These are phyloP conservation scores for Nicotiana tabacum DNA, from an alignment of 257 asterid genomes.

Conservation along the genomic window DNA sequence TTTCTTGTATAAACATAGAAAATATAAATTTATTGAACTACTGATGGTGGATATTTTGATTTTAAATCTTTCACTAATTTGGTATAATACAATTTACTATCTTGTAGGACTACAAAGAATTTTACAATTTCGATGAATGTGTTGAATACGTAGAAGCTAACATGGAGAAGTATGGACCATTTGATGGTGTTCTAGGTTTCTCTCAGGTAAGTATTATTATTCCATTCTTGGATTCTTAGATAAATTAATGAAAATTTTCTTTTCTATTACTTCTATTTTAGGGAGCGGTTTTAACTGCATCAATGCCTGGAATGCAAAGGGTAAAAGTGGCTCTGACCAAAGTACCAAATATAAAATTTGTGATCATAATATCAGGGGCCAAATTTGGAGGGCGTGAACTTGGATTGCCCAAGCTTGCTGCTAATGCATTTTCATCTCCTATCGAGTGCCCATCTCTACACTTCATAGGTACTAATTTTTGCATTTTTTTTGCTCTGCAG, in stretches of 20 bases:
- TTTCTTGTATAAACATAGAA: background rate
- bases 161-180: constrained; percentile 37
- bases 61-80: too few species aligned
- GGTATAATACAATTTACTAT: background rate
- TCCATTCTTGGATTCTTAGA: background rate
- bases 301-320: constrained; percentile 39
- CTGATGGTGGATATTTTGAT: too few species aligned
- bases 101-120: constrained; percentile 13
- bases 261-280: background rate
- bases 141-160: constrained; percentile 24
- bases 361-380: constrained; percentile 23
- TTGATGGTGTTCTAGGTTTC: constrained; percentile 37
- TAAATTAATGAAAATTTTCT: background rate
- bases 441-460: constrained; percentile 29
- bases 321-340: constrained; percentile 28
- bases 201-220: constrained; percentile 18
- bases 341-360: constrained; percentile 33
- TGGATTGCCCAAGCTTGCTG: constrained; percentile 29
- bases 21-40: too few species aligned
- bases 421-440: constrained; percentile 29
- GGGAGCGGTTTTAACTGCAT: constrained; percentile 26
- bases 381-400: constrained; percentile 21
- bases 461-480: constrained; percentile 19
- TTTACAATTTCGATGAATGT: constrained; percentile 34
- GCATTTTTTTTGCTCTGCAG: too few species aligned